phyloP scores from a whole-genome alignment of 345 rosid species.

The Citrus medica region DNA sequence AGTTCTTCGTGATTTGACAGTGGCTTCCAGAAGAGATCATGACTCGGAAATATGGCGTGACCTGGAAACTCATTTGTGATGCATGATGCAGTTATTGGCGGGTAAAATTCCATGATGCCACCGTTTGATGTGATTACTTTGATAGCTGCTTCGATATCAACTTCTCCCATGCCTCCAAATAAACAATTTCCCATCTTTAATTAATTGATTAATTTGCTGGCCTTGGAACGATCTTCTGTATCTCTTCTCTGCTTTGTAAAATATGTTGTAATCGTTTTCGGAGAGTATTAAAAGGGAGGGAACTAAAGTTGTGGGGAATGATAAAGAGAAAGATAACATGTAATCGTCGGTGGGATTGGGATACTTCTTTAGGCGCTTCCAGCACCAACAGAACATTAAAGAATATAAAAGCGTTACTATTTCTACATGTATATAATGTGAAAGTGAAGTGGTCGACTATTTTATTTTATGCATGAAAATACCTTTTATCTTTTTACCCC shows the following conservation, averaged over 20 bases:
- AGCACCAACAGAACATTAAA: neutral
- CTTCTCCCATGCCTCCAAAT: constrained; percentile 60
- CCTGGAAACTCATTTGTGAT: constrained; percentile 57
- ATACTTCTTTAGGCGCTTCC: constrained; percentile 16
- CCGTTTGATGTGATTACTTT: constrained; percentile 57
- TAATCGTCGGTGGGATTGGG: constrained; percentile 39
- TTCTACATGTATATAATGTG: neutral
- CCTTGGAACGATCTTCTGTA: no score
- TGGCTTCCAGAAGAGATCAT: constrained; percentile 51
- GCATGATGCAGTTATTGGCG: constrained; percentile 55
- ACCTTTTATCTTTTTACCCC: no score
- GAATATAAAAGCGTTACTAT: neutral
- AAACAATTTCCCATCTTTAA: constrained; percentile 73
- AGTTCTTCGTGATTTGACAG: constrained; percentile 48
- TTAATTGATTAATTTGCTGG: neutral
- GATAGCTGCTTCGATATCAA: constrained; percentile 24
- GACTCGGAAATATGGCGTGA: constrained; percentile 51
- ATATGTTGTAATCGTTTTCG: neutral
- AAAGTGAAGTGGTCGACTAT: constrained; percentile 8
- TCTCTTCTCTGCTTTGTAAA: neutral
- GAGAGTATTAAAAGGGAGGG: constrained; percentile 16
- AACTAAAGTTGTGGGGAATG: neutral
- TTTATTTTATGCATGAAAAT: neutral
- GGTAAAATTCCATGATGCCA: constrained; percentile 54
- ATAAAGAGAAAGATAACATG: neutral